Evolutionary conservation across 2,329 filamentous ascomycete species (phyloP).

Genomic region (Botryotinia globosa): DNA sequence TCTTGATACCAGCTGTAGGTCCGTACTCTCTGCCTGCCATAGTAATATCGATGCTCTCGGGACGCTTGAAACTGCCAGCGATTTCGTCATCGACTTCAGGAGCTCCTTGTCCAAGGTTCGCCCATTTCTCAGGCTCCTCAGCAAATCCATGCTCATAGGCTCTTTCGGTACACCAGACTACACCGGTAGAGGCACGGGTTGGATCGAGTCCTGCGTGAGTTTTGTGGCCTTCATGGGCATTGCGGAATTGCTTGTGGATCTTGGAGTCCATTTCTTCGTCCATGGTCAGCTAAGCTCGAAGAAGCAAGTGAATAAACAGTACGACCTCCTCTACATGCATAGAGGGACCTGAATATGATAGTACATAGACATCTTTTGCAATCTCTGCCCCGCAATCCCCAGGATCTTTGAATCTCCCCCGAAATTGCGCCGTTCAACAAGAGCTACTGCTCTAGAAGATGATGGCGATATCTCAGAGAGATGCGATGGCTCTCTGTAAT

Average conservation of each 20-base stretch:
- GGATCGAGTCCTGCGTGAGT: constrained; percentile 89
- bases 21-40: constrained; percentile 84
- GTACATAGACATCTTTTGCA: neutral
- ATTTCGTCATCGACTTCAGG: constrained; percentile 95
- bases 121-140: constrained; percentile 80
- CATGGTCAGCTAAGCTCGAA: neutral
- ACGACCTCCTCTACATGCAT: neutral
- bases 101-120: constrained; percentile 90
- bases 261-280: constrained; percentile 72
- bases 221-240: constrained; percentile 85
- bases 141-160: constrained; percentile 85
- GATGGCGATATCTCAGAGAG: neutral
- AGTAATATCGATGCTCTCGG: constrained; percentile 72
- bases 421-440: neutral
- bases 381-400: constrained; percentile 8
- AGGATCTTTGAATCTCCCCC: neutral
- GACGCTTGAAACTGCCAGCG: constrained; percentile 80
- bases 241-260: constrained; percentile 84
- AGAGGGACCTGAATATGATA: neutral
- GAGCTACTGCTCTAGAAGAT: neutral
- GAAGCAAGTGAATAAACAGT: neutral
- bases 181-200: constrained; percentile 83
- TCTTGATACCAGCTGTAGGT: constrained; percentile 90
- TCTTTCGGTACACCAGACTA: constrained; percentile 88
- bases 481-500: neutral